A percentile compares a stretch with the other conserved stretches of the same genome.
These are phyloP conservation scores for Acaromyces ingoldii DNA, from an alignment of 1,284 basidiomycete species.

Conservation along the genomic window DNA sequence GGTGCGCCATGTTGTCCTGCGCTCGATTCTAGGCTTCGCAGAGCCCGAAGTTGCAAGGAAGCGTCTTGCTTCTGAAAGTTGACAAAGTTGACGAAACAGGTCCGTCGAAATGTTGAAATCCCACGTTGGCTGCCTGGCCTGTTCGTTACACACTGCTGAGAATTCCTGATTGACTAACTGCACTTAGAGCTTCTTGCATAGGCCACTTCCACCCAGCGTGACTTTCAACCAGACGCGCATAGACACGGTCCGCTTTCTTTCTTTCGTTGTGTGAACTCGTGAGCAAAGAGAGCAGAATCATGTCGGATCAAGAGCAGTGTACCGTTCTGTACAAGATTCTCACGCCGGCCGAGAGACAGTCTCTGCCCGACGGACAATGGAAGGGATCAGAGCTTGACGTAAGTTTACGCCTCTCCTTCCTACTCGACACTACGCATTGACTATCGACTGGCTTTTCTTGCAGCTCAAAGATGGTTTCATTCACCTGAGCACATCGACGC, in stretches of 20 bases:
- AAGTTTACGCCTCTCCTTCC: conserved; percentile 8
- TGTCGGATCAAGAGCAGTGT: neutral
- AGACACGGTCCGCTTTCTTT: neutral
- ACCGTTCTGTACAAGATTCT: conserved; percentile 45
- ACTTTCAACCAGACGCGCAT: too few relatives aligned
- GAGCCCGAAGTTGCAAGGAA: too few relatives aligned
- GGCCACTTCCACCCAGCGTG: too few relatives aligned
- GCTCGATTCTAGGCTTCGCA: neutral
- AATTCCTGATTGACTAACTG: too few relatives aligned
- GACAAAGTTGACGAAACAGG: too few relatives aligned
- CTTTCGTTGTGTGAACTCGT: too few relatives aligned
- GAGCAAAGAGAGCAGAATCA: too few relatives aligned
- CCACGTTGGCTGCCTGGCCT: too few relatives aligned
- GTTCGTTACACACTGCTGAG: too few relatives aligned
- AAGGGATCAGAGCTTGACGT: conserved; percentile 37
- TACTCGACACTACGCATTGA: neutral
- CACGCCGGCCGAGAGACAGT: conserved; percentile 25
- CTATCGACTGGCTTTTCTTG: neutral
- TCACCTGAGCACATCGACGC: conserved; percentile 36
- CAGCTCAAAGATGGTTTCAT: conserved; percentile 41
- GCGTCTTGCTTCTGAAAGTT: too few relatives aligned
- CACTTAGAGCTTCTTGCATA: too few relatives aligned
- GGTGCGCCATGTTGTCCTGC: neutral
- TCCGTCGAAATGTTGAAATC: too few relatives aligned
- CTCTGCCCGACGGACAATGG: conserved; percentile 23